Conservation (phyloP, 352 stramenopile species). For the Pythium volutum region DNA sequence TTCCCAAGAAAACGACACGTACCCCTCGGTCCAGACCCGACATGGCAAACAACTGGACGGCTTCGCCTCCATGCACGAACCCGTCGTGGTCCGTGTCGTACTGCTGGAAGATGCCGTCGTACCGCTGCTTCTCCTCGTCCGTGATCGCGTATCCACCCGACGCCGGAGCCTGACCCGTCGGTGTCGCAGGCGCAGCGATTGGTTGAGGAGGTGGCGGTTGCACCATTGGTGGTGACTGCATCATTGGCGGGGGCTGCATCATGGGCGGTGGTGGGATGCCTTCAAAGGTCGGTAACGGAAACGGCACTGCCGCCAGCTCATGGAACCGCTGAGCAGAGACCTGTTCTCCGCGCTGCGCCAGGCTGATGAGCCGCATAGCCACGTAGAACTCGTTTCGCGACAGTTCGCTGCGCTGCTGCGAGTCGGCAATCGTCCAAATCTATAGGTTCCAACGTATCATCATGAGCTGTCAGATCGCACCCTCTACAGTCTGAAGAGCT, state of each 20-base stretch:
- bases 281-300: conserved; percentile 60
- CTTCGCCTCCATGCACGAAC: conserved; percentile 89
- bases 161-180: background rate
- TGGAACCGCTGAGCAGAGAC: conserved; percentile 67
- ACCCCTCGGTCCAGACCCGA: conserved; percentile 89
- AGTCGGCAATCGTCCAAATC: conserved; percentile 81
- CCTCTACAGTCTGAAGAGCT: too few relatives aligned
- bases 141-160: conserved; percentile 75
- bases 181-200: too few relatives aligned
- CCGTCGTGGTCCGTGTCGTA: conserved; percentile 90
- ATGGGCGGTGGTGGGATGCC: conserved; percentile 45
- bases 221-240: conserved; percentile 4
- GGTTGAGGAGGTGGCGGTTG: background rate
- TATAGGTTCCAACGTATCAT: conserved; percentile 12
- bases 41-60: conserved; percentile 92
- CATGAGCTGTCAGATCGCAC: background rate
- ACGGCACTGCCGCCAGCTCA: conserved; percentile 52
- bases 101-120: conserved; percentile 91
- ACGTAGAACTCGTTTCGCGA: conserved; percentile 83
- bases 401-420: conserved; percentile 67
- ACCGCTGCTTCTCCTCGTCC: conserved; percentile 86
- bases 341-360: conserved; percentile 75
- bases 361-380: conserved; percentile 81
- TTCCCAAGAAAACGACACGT: conserved; percentile 27
- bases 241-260: background rate